phyloP scores from a whole-genome alignment of 441 rosid species.

The Viola pubescens region DNA sequence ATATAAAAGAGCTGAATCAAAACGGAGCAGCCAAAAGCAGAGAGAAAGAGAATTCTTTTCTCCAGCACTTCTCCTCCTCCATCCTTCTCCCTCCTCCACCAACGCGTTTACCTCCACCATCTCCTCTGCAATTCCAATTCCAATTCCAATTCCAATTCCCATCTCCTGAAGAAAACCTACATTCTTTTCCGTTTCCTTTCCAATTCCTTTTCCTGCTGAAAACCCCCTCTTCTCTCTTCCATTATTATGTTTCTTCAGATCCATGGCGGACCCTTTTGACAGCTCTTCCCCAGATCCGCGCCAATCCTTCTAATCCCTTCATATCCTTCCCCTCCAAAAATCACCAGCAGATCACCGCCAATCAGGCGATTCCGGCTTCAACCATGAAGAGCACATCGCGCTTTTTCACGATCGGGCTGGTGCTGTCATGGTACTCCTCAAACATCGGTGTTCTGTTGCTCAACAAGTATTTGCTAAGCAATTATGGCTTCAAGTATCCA shows the following conservation, averaged over 20 bases:
- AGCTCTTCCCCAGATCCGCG: conserved; percentile 16
- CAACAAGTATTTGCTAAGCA: conserved; percentile 78
- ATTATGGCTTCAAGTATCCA: conserved; percentile 86
- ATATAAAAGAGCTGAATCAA: no score
- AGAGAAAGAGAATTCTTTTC: no score
- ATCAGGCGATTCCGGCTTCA: conserved; percentile 16
- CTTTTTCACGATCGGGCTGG: conserved; percentile 71
- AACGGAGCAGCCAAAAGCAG: no score
- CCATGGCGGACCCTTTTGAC: conserved; percentile 21
- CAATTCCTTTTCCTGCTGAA: neutral
- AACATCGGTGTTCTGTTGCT: conserved; percentile 82
- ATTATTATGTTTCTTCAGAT: conserved; percentile 27
- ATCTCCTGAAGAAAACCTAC: neutral
- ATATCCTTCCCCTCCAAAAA: neutral
- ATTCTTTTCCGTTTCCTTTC: conserved; percentile 3
- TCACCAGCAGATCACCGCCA: conserved; percentile 4
- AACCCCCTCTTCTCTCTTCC: neutral
- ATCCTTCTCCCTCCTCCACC: no score
- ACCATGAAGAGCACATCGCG: conserved; percentile 42
- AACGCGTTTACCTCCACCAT: no score
- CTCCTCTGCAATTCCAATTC: no score
- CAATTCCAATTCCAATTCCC: neutral
- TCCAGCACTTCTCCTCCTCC: no score
- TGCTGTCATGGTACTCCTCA: conserved; percentile 74
- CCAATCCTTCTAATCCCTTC: neutral